Base-by-base conservation (phyloP, 2,329 filamentous ascomycete genomes). In the Dactylellina cionopaga region DNA sequence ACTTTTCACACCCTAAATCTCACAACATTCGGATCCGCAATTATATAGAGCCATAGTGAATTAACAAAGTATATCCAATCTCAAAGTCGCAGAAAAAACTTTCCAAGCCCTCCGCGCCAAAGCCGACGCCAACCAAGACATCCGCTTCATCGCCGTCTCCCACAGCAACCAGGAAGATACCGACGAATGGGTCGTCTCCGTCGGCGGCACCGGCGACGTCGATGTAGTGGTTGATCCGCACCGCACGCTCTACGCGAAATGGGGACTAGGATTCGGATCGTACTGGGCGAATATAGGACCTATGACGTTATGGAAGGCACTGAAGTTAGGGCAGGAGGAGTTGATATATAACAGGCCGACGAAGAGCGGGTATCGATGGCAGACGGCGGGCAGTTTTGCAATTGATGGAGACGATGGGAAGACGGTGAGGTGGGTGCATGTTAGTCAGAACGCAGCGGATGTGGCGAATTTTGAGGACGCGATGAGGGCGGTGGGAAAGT, bases 51-150 rank as follows among this genome's bases (percentile, higher is more conserved):
- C 13, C 11, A 39, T 4, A 35, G 6, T 5, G 2, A 29, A 35
- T 46, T 46, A 43, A 49, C 39, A 62, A 13, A 35, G 2, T 29
- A 3, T 15, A 27, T 35, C 9, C 11, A 49, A 5, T 6, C n/a
- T n/a, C n/a, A 27, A 64, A 90, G 88, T 90, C 79, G 88, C 88
- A 11, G 89, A 90, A 78, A 90, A 90, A 79, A 85, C 85, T 10
- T 90, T 89, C 79, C 82, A 83, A 62, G 76, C 82, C 43, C 78
- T 86, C 65, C 87, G n/a, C n/a, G n/a, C n/a, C n/a, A n/a, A n/a
- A n/a, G 39, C 87, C 11, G 80, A 81, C 37, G 76, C 80, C 31
- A 80, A 88, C 78, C 80, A 81, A 9, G 79, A 82, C 22, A 79
- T 88, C 9, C 81, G 84, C 76, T 89, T 86, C 81, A 79, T 89